Evolutionary conservation across 1,139 yeast genomes (phyloP).

Genomic region (Suhomyces coccinellae): DNA sequence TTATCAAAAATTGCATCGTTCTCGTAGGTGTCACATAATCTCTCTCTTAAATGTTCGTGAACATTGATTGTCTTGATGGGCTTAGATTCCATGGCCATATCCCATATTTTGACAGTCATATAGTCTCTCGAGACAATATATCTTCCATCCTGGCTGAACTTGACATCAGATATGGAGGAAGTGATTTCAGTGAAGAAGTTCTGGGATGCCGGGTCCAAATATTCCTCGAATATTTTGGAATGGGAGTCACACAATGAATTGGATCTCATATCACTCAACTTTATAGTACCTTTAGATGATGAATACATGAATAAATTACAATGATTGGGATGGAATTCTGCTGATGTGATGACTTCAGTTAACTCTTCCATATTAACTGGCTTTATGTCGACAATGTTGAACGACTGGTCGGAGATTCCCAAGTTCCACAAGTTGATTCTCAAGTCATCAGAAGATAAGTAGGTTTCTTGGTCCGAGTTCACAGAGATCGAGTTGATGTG

Average conservation of each 20-base stretch:
- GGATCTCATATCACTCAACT: conserved; percentile 94
- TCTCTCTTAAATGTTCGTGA: conserved; percentile 91
- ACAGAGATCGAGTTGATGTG: conserved; percentile 95
- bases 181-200: conserved; percentile 98
- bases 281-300: conserved; percentile 94
- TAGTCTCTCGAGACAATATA: conserved; percentile 95
- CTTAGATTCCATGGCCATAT: conserved; percentile 92
- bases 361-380: conserved; percentile 99
- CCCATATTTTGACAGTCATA: conserved; percentile 98
- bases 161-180: conserved; percentile 89
- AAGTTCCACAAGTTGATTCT: conserved; percentile 95
- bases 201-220: conserved; percentile 88
- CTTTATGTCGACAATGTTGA: conserved; percentile 95
- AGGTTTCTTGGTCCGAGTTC: conserved; percentile 95
- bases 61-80: conserved; percentile 94
- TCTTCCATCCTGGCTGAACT: conserved; percentile 89
- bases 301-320: conserved; percentile 96
- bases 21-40: conserved; percentile 95
- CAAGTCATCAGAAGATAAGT: conserved; percentile 89
- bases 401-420: conserved; percentile 91
- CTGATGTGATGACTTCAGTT: conserved; percentile 97
- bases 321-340: conserved; percentile 91
- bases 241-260: conserved; percentile 92
- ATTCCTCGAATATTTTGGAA: conserved; percentile 88
- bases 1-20: conserved; percentile 98